A percentile compares a stretch with the other conserved stretches of the same genome.
Conservation (phyloP, 2,329 filamentous ascomycete genomes). For the Penicillium thymicola region DNA sequence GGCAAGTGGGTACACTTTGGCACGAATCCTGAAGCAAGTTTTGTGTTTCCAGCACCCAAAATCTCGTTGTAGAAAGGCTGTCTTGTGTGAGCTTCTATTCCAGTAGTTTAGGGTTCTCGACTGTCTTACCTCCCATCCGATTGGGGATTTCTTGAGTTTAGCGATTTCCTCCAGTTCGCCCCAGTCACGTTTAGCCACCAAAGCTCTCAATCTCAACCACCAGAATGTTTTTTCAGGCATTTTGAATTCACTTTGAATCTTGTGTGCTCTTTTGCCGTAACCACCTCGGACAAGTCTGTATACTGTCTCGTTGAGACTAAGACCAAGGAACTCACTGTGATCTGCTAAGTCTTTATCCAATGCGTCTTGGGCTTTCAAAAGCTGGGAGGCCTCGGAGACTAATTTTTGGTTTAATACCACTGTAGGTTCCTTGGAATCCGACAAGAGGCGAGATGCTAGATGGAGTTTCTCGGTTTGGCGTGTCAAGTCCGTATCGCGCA, state of each 20-base stretch:
- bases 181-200: slow-evolving; percentile 90
- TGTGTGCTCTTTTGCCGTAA: slow-evolving; percentile 79
- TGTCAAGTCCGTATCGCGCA: slow-evolving; percentile 67
- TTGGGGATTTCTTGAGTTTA: slow-evolving; percentile 74
- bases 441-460: slow-evolving; percentile 76
- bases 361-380: slow-evolving; percentile 81
- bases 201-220: slow-evolving; percentile 80
- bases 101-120: slow-evolving; percentile 9
- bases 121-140: slow-evolving; percentile 83
- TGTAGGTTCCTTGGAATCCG: slow-evolving; percentile 75
- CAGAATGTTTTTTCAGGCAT: slow-evolving; percentile 85
- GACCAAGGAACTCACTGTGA: slow-evolving; percentile 64
- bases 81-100: slow-evolving; percentile 29
- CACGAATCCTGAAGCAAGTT: slow-evolving; percentile 78
- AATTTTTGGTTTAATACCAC: slow-evolving; percentile 65
- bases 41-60: slow-evolving; percentile 82
- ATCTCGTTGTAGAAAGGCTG: slow-evolving; percentile 90
- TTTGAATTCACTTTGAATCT: slow-evolving; percentile 88
- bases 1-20: slow-evolving; percentile 77
- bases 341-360: slow-evolving; percentile 78
- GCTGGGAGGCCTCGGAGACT: slow-evolving; percentile 73
- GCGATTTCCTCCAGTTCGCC: slow-evolving; percentile 83
- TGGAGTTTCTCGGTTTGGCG: slow-evolving; percentile 80
- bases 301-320: slow-evolving; percentile 87
- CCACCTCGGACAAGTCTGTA: slow-evolving; percentile 81